phyloP scores from a whole-genome alignment of 352 stramenopile species.

The Pythium chondricola region DNA sequence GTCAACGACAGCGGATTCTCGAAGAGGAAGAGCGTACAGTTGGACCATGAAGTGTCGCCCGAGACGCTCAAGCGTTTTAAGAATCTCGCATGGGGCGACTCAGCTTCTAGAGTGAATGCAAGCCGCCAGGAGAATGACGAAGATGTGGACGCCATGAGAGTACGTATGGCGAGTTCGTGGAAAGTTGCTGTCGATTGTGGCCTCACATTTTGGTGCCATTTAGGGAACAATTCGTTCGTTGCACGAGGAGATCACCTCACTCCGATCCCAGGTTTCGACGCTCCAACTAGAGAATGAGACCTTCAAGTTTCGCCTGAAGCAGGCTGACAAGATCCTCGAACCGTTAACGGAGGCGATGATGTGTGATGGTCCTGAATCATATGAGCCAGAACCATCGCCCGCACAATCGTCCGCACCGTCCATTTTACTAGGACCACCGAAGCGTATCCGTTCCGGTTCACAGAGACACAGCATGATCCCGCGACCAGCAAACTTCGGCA shows the following conservation, averaged over 20 bases:
- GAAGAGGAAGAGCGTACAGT: conserved; percentile 37
- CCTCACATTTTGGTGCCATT: background rate
- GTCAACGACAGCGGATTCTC: conserved; percentile 4
- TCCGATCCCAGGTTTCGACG: conserved; percentile 22
- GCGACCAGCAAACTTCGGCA: background rate
- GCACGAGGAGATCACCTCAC: conserved; percentile 22
- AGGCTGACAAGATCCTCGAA: conserved; percentile 18
- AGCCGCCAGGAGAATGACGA: conserved; percentile 2
- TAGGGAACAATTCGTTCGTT: conserved; percentile 27
- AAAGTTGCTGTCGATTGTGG: background rate
- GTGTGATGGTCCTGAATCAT: too few species aligned
- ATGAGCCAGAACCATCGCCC: background rate
- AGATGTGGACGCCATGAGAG: conserved; percentile 21
- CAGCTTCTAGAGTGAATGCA: background rate
- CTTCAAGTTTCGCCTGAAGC: conserved; percentile 16
- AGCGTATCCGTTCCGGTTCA: too few species aligned
- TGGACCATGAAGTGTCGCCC: conserved; percentile 25
- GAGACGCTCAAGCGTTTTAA: conserved; percentile 35
- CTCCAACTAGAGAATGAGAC: conserved; percentile 23
- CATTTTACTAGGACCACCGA: too few species aligned
- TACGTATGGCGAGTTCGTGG: conserved; percentile 6
- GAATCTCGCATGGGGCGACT: conserved; percentile 24
- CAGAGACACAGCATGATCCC: background rate
- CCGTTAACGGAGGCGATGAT: conserved; percentile 11
- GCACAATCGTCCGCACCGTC: too few species aligned